These are phyloP conservation scores for Puccinia triticina DNA, from an alignment of 1,284 basidiomycete species.

Conservation along the genomic window DNA sequence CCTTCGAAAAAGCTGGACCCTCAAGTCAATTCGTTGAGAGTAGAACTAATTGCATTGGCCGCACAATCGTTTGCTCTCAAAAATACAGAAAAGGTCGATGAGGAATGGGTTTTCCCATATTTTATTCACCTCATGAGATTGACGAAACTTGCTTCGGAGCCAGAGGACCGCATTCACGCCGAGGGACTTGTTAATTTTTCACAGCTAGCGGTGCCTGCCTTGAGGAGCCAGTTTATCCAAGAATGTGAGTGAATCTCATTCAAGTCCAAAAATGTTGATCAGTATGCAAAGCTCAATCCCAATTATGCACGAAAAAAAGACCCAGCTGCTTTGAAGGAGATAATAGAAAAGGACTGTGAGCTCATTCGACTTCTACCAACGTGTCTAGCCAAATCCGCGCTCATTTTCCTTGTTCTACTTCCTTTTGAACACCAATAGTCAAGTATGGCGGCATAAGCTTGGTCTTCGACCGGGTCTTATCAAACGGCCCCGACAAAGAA, in stretches of 20 bases:
- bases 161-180: slow-evolving; percentile 16
- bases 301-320: neutral
- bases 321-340: neutral
- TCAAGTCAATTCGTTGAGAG: slow-evolving; percentile 14
- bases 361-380: neutral
- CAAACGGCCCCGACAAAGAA: neutral
- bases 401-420: neutral
- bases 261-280: neutral
- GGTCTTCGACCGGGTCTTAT: neutral
- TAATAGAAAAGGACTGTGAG: slow-evolving; percentile 3
- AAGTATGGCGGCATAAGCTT: neutral
- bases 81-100: neutral
- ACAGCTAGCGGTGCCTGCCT: neutral
- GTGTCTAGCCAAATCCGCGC: neutral
- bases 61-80: neutral
- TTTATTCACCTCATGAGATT: slow-evolving; percentile 22
- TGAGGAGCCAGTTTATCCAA: neutral
- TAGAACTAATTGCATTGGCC: slow-evolving; percentile 10
- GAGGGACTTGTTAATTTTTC: neutral
- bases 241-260: neutral
- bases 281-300: neutral
- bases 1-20: neutral
- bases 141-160: neutral
- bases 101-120: slow-evolving; percentile 10
- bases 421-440: neutral